A percentile compares a stretch with the other conserved stretches of the same genome.
Evolutionary conservation across 2,329 filamentous ascomycete species (phyloP).

Genomic region (Aspergillus neoniger): DNA sequence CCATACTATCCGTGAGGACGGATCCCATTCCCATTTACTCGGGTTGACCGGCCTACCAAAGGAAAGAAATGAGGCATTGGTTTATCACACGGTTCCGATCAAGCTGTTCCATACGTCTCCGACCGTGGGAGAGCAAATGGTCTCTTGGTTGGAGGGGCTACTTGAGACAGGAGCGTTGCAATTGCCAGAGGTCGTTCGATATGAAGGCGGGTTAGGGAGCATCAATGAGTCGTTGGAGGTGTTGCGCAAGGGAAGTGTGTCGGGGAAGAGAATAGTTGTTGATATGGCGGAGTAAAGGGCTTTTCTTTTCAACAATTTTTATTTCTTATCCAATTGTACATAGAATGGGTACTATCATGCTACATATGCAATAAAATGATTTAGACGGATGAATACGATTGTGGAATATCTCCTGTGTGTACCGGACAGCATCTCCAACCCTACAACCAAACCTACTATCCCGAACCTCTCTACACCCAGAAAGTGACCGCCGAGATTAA

Average conservation of each 20-base stretch:
- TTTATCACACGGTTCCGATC: conserved; percentile 69
- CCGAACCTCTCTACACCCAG: fast-evolving
- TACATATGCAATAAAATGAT: no score
- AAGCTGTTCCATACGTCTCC: conserved; percentile 73
- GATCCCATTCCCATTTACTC: conserved; percentile 58
- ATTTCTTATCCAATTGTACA: neutral
- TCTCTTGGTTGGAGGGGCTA: conserved; percentile 68
- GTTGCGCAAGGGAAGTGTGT: conserved; percentile 66
- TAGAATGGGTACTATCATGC: neutral
- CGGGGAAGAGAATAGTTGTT: conserved; percentile 70
- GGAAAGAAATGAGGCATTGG: conserved; percentile 46
- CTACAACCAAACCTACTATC: no score
- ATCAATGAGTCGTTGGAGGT: conserved; percentile 69
- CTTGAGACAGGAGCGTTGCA: conserved; percentile 56
- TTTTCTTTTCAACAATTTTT: no score
- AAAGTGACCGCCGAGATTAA: no score
- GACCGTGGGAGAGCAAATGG: conserved; percentile 62
- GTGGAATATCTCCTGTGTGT: no score
- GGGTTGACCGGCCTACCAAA: conserved; percentile 70
- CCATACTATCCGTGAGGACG: conserved; percentile 13
- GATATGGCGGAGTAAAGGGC: conserved; percentile 22
- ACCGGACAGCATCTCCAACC: no score
- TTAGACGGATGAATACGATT: no score
- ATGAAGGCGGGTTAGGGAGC: conserved; percentile 63
- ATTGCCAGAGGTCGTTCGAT: conserved; percentile 66